A percentile compares a stretch with the other conserved stretches of the same genome.
Evolutionary conservation across 2,329 filamentous ascomycete genomes (phyloP).

Genomic region (Talaromyces sp.): DNA sequence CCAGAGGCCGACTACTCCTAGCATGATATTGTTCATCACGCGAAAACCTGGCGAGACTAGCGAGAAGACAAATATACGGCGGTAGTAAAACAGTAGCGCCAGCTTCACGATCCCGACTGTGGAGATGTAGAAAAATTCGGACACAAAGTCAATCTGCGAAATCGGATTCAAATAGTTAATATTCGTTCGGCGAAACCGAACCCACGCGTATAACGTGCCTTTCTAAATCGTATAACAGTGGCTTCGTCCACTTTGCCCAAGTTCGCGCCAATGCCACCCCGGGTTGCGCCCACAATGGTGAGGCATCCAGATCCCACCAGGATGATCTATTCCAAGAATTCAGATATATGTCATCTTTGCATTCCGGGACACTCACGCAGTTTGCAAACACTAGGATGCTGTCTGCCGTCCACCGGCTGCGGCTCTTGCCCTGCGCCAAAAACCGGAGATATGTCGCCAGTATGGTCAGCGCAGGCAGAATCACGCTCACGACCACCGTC

Average conservation of each 20-base stretch:
- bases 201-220: background rate
- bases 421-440: background rate
- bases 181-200: background rate
- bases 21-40: background rate
- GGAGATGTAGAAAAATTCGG: slow-evolving; percentile 7
- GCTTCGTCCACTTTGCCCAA: background rate
- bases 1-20: background rate
- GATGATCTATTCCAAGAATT: background rate
- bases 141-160: background rate
- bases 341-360: background rate
- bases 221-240: slow-evolving; percentile 1
- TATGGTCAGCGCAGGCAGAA: background rate
- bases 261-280: slow-evolving; percentile 3
- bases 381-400: slow-evolving; percentile 3
- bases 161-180: background rate
- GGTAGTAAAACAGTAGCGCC: slow-evolving; percentile 1
- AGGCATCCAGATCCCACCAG: slow-evolving; percentile 3
- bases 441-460: slow-evolving; percentile 1
- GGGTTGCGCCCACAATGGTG: slow-evolving; percentile 1
- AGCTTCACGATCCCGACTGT: slow-evolving; percentile 6
- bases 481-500: background rate
- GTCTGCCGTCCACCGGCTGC: background rate
- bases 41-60: background rate
- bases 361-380: slow-evolving; percentile 1
- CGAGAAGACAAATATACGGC: slow-evolving; percentile 3